Base-by-base conservation (phyloP, 352 stramenopile genomes). In the Globisporangium recalcitrans region DNA sequence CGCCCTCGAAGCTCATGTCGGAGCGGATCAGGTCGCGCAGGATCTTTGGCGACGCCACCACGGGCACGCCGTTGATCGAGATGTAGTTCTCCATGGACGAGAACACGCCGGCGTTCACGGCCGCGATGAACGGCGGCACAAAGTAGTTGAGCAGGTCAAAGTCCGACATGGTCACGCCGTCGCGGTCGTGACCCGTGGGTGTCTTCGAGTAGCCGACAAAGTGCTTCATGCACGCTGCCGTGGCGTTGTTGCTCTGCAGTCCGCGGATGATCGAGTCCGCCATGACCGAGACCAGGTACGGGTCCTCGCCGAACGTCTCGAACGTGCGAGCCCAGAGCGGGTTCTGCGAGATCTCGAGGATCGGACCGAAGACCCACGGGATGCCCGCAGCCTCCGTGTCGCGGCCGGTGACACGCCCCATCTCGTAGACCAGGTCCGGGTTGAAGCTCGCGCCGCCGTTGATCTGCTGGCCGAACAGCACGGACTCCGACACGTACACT, bases 51-150 rank as follows among this genome's bases (percentile, higher is more conserved):
- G 91, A 98, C 21, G 80, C 78, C 9, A 96, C 83, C 8, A 98
- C 87, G 0, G 95, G 95, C 21, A 98, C 78, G 5, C 90, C 91
- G 59, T 97, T 97, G 52, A 97, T 62, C 60, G 96, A 93, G 54
- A 91, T 93, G 75, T 98, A 98, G 56, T 72, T 95, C 70, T 98
- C 93, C 95, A 98, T 98, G 6, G 93, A 81, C 0, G 91, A 93
- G 59, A 95, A 73, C 4, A 82, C 82, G 6, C 82, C 85, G 10
- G 93, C 84, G 24, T 83, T 71, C 22, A 96, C 83, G 16, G 87
- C 89, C 2, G 86, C 82, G 16, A 90, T 60, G 62, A 96, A 97
- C 1, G 88, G 75, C 21, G 87, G 88, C 1, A 85, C 80, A 59
- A 96, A 96, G 62, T 88, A 82, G 57, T 95, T 95, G 58, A 93